Percentiles rank a stretch among this genome's conserved stretches.
Conservation (phyloP, 352 stramenopile genomes). For the Lagenidium sp. region DNA sequence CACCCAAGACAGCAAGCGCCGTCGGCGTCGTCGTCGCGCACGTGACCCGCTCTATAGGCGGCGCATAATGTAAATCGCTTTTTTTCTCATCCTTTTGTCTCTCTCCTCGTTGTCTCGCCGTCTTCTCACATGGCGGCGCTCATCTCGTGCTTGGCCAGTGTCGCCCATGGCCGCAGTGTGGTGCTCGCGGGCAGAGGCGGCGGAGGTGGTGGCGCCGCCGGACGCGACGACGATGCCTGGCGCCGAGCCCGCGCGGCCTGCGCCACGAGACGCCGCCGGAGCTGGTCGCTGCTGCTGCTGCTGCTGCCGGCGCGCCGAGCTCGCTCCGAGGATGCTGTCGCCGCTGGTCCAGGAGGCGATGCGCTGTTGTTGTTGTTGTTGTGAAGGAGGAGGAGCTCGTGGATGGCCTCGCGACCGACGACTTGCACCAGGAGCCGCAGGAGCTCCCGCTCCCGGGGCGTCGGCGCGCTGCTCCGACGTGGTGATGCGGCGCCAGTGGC, state of each 20-base stretch:
- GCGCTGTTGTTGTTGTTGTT: no score
- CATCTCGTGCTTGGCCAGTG: slow-evolving; percentile 16
- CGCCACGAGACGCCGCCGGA: slow-evolving; percentile 9
- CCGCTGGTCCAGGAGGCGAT: no score
- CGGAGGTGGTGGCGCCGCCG: background rate
- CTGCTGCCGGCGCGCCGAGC: no score
- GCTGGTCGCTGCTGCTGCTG: no score
- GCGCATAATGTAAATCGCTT: no score
- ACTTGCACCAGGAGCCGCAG: slow-evolving; percentile 18
- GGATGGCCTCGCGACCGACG: slow-evolving; percentile 13
- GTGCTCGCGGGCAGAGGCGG: background rate
- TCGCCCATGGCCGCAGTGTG: background rate
- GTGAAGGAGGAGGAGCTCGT: slow-evolving; percentile 1
- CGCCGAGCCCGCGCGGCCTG: no score
- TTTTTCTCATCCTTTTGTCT: background rate
- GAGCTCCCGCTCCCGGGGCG: slow-evolving; percentile 12
- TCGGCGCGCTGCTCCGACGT: background rate
- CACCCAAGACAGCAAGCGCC: no score
- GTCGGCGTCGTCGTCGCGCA: no score
- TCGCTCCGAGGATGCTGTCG: no score
- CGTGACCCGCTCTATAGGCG: no score
- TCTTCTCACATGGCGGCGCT: slow-evolving; percentile 9
- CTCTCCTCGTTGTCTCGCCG: background rate
- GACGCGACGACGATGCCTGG: no score
- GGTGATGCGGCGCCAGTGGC: no score